These are phyloP conservation scores for Aphanomyces cochlioides DNA, from an alignment of 352 stramenopile species.

Conservation along the genomic window DNA sequence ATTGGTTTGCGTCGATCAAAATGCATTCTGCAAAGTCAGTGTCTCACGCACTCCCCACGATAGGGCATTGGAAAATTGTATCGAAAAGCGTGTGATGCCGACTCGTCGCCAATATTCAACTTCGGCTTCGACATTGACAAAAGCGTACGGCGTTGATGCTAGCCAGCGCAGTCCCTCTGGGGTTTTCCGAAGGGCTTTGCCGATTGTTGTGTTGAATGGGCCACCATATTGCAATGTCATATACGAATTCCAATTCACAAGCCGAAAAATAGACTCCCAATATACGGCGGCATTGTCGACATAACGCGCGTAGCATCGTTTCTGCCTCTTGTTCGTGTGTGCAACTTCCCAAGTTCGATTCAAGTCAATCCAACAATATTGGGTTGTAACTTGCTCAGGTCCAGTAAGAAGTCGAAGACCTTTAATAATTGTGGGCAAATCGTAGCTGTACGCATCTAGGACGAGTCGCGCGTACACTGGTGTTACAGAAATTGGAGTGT, in stretches of 20 bases:
- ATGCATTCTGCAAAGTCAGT: slow-evolving; percentile 11
- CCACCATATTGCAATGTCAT: not conserved
- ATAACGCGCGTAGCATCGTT: slow-evolving; percentile 9
- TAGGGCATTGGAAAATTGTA: slow-evolving; percentile 14
- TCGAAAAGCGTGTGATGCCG: not conserved
- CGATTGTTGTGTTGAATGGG: slow-evolving; percentile 10
- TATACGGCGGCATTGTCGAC: slow-evolving; percentile 13
- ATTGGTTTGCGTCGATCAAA: slow-evolving; percentile 1
- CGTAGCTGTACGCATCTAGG: not conserved
- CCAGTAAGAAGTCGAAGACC: not conserved
- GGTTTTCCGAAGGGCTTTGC: not conserved
- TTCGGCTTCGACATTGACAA: not conserved
- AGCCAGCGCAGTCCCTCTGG: not conserved
- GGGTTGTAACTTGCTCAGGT: not conserved
- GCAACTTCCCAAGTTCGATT: slow-evolving; percentile 24
- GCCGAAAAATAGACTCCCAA: slow-evolving; percentile 5
- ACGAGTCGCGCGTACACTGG: not conserved
- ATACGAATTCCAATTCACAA: not conserved
- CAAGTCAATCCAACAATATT: slow-evolving; percentile 26
- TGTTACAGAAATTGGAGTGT: not conserved
- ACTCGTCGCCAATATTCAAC: not conserved
- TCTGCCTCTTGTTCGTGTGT: not conserved
- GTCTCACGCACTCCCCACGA: slow-evolving; percentile 12
- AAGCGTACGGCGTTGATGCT: not conserved
- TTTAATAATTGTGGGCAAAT: not conserved